Evolutionary conservation across 768 basidiomycete species (phyloP), one percentile per base, ranked within the genome.

Genomic region (Cyathus striatus): DNA sequence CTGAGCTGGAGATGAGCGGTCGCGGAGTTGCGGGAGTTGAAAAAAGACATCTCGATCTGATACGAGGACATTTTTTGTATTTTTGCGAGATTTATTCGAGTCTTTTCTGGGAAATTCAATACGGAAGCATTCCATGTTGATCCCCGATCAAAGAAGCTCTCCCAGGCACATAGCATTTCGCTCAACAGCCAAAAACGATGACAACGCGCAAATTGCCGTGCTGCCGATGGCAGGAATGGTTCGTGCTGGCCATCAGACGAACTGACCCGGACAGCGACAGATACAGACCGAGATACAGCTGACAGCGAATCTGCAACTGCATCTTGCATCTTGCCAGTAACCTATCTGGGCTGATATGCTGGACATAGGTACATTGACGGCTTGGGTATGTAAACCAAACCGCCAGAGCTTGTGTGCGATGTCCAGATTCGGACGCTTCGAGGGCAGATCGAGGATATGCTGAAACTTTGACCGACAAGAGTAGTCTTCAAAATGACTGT

Each of bases 141-240:
- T 80, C 75, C 69, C 76, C 75, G 78, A 80, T 80, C 78, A 80
- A 69, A 62, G 62, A 69, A 65, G 60, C 53, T 60, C 49, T 45
- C 46, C 51, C 61, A 70, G 64, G 65, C 61, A 70, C 49, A 43
- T 42, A 7, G 39, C 41, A 12, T 9, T 13, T 14, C n/a, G 16
- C n/a, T n/a, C 12, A 21, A 20, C 20, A 36, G 34, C 33, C 42
- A 30, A 26, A n/a, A n/a, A 36, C 6, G 27, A 53, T 50, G 53
- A 47, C 47, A 63, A 60, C 55, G 63, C 68, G 68, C 57, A 56
- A 61, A 21, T 9, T 63, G 55, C 64, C 66, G 64, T 43, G 46
- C 18, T n/a, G 49, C 49, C 58, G 53, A 55, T 46, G 44, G 27
- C 39, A 41, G 44, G 30, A 20, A 37, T 30, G 27, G 27, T 30